Conservation (phyloP, 345 rosid species). For the Sisymbrium irio region DNA sequence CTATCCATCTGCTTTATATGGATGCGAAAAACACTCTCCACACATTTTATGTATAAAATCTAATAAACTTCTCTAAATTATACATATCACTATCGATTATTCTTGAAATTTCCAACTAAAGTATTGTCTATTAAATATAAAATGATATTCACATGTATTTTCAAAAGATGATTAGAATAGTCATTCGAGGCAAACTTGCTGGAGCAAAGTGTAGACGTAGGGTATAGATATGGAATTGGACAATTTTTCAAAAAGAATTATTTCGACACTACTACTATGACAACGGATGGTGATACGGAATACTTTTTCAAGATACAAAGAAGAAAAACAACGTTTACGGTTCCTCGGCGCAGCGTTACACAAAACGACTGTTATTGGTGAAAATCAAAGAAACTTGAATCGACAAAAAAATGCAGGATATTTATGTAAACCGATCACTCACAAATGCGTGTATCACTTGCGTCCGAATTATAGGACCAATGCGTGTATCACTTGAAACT, state of each 20-base stretch:
- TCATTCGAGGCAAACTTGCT: background rate
- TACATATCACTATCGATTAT: background rate
- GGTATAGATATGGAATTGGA: background rate
- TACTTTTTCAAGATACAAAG: background rate
- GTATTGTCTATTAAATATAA: background rate
- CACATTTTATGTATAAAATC: background rate
- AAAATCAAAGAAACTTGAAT: background rate
- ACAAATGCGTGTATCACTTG: too few relatives aligned
- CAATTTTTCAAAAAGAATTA: background rate
- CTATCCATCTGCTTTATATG: slow-evolving; percentile 19
- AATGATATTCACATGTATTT: background rate
- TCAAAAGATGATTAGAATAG: background rate
- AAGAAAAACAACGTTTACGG: background rate
- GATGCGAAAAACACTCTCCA: slow-evolving; percentile 32
- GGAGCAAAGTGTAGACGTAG: background rate
- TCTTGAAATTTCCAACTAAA: background rate
- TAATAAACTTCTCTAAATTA: background rate
- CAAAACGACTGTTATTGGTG: background rate
- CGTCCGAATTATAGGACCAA: too few relatives aligned
- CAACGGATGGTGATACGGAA: background rate
- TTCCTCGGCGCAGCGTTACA: background rate
- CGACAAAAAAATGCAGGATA: background rate
- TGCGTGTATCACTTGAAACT: too few relatives aligned
- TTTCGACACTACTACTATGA: background rate
- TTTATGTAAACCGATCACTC: background rate